Evolutionary conservation across 352 stramenopile genomes (phyloP), one percentile per base, ranked within the genome.

Genomic region (Aphanomyces cochlioides): DNA sequence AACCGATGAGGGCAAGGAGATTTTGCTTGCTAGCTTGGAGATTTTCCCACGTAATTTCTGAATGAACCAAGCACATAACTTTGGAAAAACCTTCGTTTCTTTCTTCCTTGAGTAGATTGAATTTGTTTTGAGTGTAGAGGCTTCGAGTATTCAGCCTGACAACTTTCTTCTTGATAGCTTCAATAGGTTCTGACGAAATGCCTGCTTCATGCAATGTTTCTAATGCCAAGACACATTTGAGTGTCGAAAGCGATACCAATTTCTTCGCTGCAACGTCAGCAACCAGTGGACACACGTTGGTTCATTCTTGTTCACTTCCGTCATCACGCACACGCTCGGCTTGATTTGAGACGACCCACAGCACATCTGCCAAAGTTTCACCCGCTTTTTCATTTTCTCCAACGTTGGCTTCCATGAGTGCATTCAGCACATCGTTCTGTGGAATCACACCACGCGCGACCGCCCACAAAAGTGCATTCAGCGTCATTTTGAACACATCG

Each of bases 21-120:
- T 95, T 85, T 0, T 80, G 89, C 73, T 83, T 88, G 28, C 72
- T 92, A 8, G 85, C 77, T 28, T 87, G 78, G 17, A n/a, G n/a
- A n/a, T n/a, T n/a, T n/a, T n/a, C n/a, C n/a, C n/a, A n/a, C n/a
- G n/a, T n/a, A n/a, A n/a, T 77, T 48, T 83, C 82, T 28, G 83
- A 89, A 65, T 95, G 84, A 56, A 95, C 73, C 53, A 95, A 70
- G 72, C 76, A 80, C 36, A 98, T 65, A 54, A 98, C 80, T 69
- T 98, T 98, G 8, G 93, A 82, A 75, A 96, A 99, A 0, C 96
- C 96, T 75, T 99, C 96, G 40, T n/a, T n/a, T n/a, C 89, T 98
- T 79, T 99, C 96, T 77, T 99, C 96, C 15, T 88, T 88, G 36
- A 98, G 79, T 43, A 99, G 75, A 75, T 98, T 99, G 75, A 97